Evolutionary conservation across 1,284 basidiomycete genomes (phyloP), one percentile per base, ranked within the genome.

Genomic region (Boletellus deceptivus): DNA sequence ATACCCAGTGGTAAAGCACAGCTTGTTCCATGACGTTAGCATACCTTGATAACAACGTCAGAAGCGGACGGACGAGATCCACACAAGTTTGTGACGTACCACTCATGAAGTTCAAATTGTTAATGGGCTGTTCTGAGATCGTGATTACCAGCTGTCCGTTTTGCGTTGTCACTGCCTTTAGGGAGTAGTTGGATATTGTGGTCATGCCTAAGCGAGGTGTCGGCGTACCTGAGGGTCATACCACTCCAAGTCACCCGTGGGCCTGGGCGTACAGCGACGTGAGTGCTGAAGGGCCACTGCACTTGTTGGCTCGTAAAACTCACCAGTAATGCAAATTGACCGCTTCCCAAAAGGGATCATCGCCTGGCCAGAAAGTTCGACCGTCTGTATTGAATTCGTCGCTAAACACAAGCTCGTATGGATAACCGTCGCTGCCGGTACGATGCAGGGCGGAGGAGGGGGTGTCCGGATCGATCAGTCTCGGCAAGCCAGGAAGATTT

Each of bases 1-100:
- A 65, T 93, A 93, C 1, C 93, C 95, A 0, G 91, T 92, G 3
- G 88, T 96, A 70, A 96, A 98, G 72, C 95, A 97, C 55, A 98
- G 72, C 68, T 93, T 91, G 71, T 95, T 96, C 93, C 93, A 96
- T 6, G 82, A 75, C 53, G 80, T 78, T 25, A 91, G 54, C 89
- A 91, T 90, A 29, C 84, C 86, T 82, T 56, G 46, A 41, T 2
- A 46, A 43, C 34, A 13, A 44, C 22, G 18, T 65, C 42, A 57
- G 42, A 17, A 43, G 25, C 25, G 25, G 29, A 42, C 14, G 13
- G 8, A 43, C 29, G 17, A 33, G 47, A 50, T 20, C 11, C 24
- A 31, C 13, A 39, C 40, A 45, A 17, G 39, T n/a, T 10, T 43
- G 60, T 39, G 59, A 74, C 79, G 60, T 67, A 75, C 86, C 91